These are phyloP conservation scores for Benincasa hispida DNA, from an alignment of 306 rosid species.

Conservation along the genomic window DNA sequence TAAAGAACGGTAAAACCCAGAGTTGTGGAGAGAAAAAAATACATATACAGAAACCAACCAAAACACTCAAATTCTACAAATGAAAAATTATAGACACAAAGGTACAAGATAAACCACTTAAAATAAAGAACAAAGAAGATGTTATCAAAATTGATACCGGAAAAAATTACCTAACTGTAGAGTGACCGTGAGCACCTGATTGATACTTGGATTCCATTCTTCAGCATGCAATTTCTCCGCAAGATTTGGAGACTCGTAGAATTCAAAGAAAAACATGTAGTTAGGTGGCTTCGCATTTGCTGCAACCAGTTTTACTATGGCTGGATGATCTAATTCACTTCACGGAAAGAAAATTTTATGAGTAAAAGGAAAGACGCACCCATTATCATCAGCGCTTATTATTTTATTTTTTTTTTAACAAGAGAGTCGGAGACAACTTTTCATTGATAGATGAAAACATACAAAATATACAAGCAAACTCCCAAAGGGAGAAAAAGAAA, in stretches of 20 bases:
- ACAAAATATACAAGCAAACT: no score
- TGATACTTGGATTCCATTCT: slow-evolving; percentile 32
- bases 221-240: slow-evolving; percentile 54
- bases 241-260: slow-evolving; percentile 51
- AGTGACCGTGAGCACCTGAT: slow-evolving; percentile 30
- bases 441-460: no score
- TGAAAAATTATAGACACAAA: neutral
- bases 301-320: slow-evolving; percentile 54
- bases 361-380: neutral
- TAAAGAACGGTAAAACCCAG: neutral
- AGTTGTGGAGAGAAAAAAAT: neutral
- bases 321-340: slow-evolving; percentile 70
- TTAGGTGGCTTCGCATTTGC: slow-evolving; percentile 90
- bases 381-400: neutral
- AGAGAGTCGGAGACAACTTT: no score
- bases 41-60: neutral
- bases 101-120: neutral
- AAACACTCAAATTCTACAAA: neutral
- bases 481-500: no score
- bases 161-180: slow-evolving; percentile 24
- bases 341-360: slow-evolving; percentile 11
- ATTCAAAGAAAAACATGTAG: slow-evolving; percentile 77
- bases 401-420: no score
- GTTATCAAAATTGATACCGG: neutral
- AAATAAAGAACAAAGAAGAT: neutral